Base-by-base conservation (phyloP, 106 monocot genomes). In the Acorus calamus region DNA sequence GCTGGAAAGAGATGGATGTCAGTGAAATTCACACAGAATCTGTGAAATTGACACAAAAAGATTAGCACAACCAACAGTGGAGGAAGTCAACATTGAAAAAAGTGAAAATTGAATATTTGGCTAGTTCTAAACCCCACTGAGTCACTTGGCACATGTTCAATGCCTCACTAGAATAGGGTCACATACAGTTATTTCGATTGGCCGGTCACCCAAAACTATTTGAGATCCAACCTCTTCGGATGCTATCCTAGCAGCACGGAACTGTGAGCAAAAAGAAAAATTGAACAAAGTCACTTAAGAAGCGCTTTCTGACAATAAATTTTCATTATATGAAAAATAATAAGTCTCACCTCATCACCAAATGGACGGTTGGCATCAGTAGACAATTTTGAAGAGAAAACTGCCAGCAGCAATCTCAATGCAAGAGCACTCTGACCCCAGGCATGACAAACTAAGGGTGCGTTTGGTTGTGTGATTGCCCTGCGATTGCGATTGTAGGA, bases 361-460 rank as follows among this genome's bases (percentile, higher is more conserved):
- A 94, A 94, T 57, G 80, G 50, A 14, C 64, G 63, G 57, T 86
- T 79, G 47, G 73, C 74, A 55, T 71, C 78, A 57, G 76, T 79
- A 65, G 86, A 84, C 11, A 94, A 80, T 56, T 94, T 94, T 67
- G 89, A 94, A 64, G 94, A 94, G 63, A 89, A 94, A 68, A 82
- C 55, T 57, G 94, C 94, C 43, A 94, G 74, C 45, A 94, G 89
- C 71, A 94, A 75, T 48, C 94, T 65, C 49, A 94, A 73, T 70
- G 89, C 94, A 75, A 94, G 83, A 66, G 94, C 89, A 82, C 68
- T 94, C 70, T 94, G 89, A 44, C 94, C 94, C 8, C 94, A 89
- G 79, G 45, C 12, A 56, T 74, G 45, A 43, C 46, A 11, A 4
- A 55, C 28, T n/a, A n/a, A n/a, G n/a, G n/a, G n/a, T n/a, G n/a